A percentile compares a stretch with the other conserved stretches of the same genome.
Evolutionary conservation across 164 flowering plant species (phyloP).

Genomic region (Cinnamomum micranthum): DNA sequence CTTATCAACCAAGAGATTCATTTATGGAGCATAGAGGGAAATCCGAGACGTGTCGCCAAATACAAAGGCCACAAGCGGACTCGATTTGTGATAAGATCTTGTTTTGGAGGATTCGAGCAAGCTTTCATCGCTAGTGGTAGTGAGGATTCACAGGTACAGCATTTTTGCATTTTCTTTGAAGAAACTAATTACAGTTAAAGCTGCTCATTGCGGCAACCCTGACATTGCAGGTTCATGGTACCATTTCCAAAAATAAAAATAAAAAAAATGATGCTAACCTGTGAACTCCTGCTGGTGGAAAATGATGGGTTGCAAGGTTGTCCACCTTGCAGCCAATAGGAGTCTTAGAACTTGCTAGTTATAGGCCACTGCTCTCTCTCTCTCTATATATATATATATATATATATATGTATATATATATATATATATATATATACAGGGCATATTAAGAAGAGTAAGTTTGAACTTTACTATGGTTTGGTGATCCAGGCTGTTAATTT

Average conservation of each 20-base stretch:
- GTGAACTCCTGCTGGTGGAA: background rate
- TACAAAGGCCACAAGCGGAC: conserved; percentile 73
- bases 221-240: too few species aligned
- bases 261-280: background rate
- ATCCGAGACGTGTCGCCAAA: conserved; percentile 39
- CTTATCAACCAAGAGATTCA: conserved; percentile 74
- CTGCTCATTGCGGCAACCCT: too few species aligned
- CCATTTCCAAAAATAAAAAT: too few species aligned
- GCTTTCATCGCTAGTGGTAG: conserved; percentile 87
- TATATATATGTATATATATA: too few species aligned
- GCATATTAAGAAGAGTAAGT: background rate
- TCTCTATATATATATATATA: too few species aligned
- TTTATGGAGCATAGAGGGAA: conserved; percentile 66
- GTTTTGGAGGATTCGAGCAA: conserved; percentile 79
- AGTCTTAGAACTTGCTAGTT: too few species aligned
- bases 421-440: too few species aligned
- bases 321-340: too few species aligned
- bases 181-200: too few species aligned
- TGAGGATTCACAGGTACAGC: conserved; percentile 80
- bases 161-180: background rate
- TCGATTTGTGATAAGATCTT: conserved; percentile 67
- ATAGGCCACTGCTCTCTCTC: too few species aligned
- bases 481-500: background rate
- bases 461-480: background rate
- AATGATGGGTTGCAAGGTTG: too few species aligned